Conservation (phyloP, 2,329 filamentous ascomycete genomes). For the Aureobasidium sp. region DNA sequence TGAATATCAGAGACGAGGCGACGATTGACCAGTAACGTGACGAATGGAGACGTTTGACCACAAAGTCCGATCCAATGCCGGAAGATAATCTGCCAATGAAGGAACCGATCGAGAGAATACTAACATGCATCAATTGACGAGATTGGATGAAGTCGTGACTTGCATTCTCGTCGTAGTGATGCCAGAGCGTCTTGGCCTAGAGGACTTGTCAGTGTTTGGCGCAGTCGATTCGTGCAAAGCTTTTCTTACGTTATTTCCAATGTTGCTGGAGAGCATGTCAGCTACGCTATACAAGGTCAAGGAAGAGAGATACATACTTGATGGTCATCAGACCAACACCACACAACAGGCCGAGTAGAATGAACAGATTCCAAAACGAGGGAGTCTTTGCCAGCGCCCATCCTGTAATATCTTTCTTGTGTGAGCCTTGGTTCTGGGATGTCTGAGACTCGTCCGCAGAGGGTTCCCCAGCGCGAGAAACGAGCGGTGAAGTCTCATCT, state of each 20-base stretch:
- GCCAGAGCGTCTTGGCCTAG: constrained; percentile 70
- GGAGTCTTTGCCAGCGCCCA: constrained; percentile 61
- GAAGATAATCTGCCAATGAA: constrained; percentile 69
- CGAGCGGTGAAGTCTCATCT: constrained; percentile 74
- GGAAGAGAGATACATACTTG: constrained; percentile 59
- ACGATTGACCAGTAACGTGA: constrained; percentile 90
- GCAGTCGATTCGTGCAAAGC: not conserved
- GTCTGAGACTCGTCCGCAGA: constrained; percentile 40
- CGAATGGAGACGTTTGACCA: constrained; percentile 72
- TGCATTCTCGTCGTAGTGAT: constrained; percentile 68
- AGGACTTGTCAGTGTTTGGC: not conserved
- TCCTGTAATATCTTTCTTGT: constrained; percentile 86
- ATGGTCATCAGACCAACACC: constrained; percentile 98
- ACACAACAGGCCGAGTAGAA: constrained; percentile 80
- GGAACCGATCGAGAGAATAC: constrained; percentile 81
- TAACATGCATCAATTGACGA: constrained; percentile 85
- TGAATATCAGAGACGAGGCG: constrained; percentile 69
- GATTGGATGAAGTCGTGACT: constrained; percentile 68
- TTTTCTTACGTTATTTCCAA: constrained; percentile 62
- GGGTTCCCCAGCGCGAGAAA: constrained; percentile 55
- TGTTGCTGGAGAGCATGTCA: constrained; percentile 59
- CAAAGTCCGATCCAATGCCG: constrained; percentile 81
- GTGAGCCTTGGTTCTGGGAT: constrained; percentile 62
- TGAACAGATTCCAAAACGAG: constrained; percentile 89
- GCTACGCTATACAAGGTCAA: constrained; percentile 17